A percentile compares a stretch with the other conserved stretches of the same genome.
phyloP scores from a whole-genome alignment of 108 stramenopile species.

The Bacterosira constricta region DNA sequence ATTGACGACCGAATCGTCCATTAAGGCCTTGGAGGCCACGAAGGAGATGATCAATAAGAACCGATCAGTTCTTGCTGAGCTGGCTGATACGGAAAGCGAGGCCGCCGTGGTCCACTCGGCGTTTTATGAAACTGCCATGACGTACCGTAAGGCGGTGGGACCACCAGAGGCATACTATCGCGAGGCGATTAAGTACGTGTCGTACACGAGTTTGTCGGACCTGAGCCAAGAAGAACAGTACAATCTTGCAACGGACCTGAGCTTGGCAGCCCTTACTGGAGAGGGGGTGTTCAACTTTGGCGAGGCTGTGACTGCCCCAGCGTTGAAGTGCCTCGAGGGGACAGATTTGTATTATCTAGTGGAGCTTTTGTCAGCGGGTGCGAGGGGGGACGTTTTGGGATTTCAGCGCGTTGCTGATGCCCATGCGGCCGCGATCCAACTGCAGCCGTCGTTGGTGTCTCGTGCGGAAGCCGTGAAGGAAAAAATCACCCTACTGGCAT shows the following conservation, averaged over 20 bases:
- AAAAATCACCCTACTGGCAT: conserved; percentile 94
- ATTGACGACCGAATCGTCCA: conserved; percentile 34
- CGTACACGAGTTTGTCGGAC: conserved; percentile 61
- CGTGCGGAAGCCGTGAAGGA: conserved; percentile 86
- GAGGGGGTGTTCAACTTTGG: conserved; percentile 98
- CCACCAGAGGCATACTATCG: conserved; percentile 95
- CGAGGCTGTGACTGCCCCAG: conserved; percentile 91
- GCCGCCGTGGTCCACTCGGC: conserved; percentile 87
- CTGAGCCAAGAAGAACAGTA: conserved; percentile 42
- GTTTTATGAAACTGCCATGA: conserved; percentile 89
- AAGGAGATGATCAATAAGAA: conserved; percentile 63
- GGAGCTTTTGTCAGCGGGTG: conserved; percentile 82
- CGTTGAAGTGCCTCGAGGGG: conserved; percentile 66
- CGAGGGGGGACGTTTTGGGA: conserved; percentile 85
- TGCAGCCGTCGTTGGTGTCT: conserved; percentile 87
- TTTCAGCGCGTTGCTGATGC: conserved; percentile 71
- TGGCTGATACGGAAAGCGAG: conserved; percentile 46
- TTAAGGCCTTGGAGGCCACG: conserved; percentile 47
- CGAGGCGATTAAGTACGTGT: conserved; percentile 86
- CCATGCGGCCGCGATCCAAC: conserved; percentile 63
- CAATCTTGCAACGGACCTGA: conserved; percentile 87
- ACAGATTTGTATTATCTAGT: conserved; percentile 74
- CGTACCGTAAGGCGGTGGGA: conserved; percentile 93
- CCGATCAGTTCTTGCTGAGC: conserved; percentile 60
- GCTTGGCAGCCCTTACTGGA: conserved; percentile 95